phyloP scores from a whole-genome alignment of 306 rosid genomes.

The Inga oerstediana region DNA sequence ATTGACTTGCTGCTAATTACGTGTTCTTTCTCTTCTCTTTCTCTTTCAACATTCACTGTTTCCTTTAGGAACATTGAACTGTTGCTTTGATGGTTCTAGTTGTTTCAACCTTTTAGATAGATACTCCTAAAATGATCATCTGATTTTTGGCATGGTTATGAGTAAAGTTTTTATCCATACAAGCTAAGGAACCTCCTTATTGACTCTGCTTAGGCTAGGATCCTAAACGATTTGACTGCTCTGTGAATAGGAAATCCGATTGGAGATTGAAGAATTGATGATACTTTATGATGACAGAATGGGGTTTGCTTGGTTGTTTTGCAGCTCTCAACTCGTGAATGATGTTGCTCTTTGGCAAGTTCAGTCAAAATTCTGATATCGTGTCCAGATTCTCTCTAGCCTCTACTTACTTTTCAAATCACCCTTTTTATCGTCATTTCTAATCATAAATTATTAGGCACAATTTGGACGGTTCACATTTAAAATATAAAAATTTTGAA shows the following conservation, averaged over 20 bases:
- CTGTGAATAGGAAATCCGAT: neutral
- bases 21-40: neutral
- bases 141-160: neutral
- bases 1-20: constrained; percentile 16
- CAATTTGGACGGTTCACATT: neutral
- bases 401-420: neutral
- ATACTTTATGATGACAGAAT: neutral
- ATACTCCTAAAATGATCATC: neutral
- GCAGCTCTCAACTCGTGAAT: neutral
- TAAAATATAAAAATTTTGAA: neutral
- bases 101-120: neutral
- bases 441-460: neutral
- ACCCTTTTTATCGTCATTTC: neutral
- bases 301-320: neutral
- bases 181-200: neutral
- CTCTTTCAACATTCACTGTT: constrained; percentile 1
- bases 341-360: neutral
- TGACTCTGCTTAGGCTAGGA: neutral
- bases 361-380: neutral
- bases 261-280: neutral
- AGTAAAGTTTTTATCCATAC: neutral
- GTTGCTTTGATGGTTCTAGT: constrained; percentile 9
- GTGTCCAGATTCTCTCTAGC: neutral
- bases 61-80: neutral
- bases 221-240: neutral